Percentiles rank a stretch among this genome's conserved stretches.
Conservation (phyloP, 2,329 filamentous ascomycete genomes). For the Talaromyces sp. region DNA sequence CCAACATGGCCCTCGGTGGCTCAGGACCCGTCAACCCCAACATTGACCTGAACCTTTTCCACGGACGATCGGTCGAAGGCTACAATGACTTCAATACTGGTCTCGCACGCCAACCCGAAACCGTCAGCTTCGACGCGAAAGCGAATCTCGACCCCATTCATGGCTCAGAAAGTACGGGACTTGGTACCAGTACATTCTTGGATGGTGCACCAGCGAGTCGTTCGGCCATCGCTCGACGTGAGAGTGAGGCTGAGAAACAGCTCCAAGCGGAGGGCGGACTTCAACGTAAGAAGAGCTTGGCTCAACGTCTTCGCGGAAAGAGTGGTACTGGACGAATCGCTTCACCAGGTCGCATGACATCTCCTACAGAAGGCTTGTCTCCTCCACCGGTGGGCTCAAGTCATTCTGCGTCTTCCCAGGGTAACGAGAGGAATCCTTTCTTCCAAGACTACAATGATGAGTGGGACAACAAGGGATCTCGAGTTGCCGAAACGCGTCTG, state of each 20-base stretch:
- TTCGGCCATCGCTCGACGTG: constrained; percentile 73
- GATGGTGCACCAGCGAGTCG: constrained; percentile 89
- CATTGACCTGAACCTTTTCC: constrained; percentile 83
- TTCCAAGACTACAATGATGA: constrained; percentile 75
- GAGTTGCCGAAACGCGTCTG: constrained; percentile 54
- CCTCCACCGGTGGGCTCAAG: constrained; percentile 29
- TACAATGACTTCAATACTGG: constrained; percentile 72
- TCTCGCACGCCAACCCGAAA: constrained; percentile 35
- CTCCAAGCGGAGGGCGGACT: constrained; percentile 60
- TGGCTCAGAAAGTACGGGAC: constrained; percentile 77
- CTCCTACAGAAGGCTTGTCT: constrained; percentile 50
- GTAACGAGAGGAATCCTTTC: constrained; percentile 72
- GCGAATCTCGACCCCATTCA: constrained; percentile 73
- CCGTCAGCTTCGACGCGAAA: constrained; percentile 66
- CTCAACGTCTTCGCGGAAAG: constrained; percentile 85
- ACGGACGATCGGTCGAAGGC: constrained; percentile 83
- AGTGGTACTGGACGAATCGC: constrained; percentile 64
- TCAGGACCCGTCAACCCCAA: constrained; percentile 79
- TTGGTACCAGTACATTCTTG: constrained; percentile 93
- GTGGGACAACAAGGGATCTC: constrained; percentile 65
- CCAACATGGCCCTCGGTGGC: constrained; percentile 90
- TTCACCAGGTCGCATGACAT: constrained; percentile 27
- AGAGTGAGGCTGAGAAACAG: constrained; percentile 65
- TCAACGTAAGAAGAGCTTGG: constrained; percentile 90
- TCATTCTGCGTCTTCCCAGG: constrained; percentile 36